phyloP scores from a whole-genome alignment of 2,329 filamentous ascomycete genomes.

The Cercospora nicotianae region DNA sequence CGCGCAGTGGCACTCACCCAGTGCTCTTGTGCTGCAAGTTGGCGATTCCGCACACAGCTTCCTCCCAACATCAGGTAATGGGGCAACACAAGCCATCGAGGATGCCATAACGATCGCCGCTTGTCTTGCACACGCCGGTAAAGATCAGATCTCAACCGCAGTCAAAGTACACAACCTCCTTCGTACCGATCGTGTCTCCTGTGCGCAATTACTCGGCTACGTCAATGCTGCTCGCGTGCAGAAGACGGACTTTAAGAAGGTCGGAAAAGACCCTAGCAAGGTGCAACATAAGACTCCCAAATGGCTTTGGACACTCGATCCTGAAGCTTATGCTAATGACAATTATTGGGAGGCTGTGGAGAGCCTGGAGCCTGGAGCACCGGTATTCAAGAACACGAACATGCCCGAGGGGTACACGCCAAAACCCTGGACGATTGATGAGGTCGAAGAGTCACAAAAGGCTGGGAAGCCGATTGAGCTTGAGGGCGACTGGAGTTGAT shows the following conservation, averaged over 20 bases:
- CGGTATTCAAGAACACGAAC: conserved; percentile 26
- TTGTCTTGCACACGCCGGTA: conserved; percentile 48
- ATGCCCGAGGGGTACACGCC: conserved; percentile 22
- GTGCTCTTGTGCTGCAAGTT: conserved; percentile 52
- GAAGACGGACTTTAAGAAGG: conserved; percentile 23
- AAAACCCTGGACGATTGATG: conserved; percentile 25
- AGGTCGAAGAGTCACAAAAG: conserved; percentile 23
- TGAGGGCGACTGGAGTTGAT: conserved; percentile 25
- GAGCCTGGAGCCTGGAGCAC: conserved; percentile 15
- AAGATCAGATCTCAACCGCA: conserved; percentile 39
- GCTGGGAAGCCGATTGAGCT: conserved; percentile 24
- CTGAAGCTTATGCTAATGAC: conserved; percentile 27
- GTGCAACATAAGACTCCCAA: conserved; percentile 23
- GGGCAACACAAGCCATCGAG: conserved; percentile 56
- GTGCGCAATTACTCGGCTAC: conserved; percentile 29
- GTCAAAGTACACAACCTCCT: conserved; percentile 40
- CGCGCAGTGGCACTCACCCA: conserved; percentile 52
- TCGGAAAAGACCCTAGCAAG: conserved; percentile 23
- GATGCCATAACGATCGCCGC: conserved; percentile 51
- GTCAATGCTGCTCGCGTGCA: conserved; percentile 28
- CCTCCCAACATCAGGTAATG: conserved; percentile 55
- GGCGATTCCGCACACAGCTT: conserved; percentile 58
- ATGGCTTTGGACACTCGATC: conserved; percentile 27
- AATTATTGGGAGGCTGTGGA: conserved; percentile 22
- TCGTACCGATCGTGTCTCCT: conserved; percentile 27